phyloP scores from a whole-genome alignment of 2,329 filamentous ascomycete species.

The Neofusicoccum kwambonambiense region DNA sequence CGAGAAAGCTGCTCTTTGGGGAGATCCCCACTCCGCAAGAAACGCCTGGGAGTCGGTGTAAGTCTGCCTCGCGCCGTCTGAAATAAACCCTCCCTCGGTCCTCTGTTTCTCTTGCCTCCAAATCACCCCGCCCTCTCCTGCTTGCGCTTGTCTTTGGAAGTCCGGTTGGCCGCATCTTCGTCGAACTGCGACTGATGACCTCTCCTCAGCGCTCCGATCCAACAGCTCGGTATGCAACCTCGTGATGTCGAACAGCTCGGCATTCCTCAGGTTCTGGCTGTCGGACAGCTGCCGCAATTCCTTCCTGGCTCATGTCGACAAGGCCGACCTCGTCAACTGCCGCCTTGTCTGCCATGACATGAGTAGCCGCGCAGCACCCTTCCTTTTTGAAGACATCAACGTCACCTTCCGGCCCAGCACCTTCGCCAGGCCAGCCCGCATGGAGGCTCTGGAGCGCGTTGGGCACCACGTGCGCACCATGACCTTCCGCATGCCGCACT shows the following conservation, averaged over 20 bases:
- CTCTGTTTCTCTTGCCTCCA: constrained; percentile 14
- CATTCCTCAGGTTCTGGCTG: constrained; percentile 52
- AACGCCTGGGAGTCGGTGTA: constrained; percentile 22
- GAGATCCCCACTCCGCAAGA: constrained; percentile 49
- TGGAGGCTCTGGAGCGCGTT: constrained; percentile 73
- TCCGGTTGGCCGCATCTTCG: not conserved
- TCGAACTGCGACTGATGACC: constrained; percentile 24
- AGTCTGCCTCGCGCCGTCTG: constrained; percentile 10
- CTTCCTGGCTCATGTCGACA: constrained; percentile 42
- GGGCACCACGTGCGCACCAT: constrained; percentile 77
- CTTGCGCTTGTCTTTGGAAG: not conserved
- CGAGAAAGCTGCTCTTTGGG: constrained; percentile 46
- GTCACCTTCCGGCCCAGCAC: constrained; percentile 71
- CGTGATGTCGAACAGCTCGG: constrained; percentile 48
- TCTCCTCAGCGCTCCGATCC: constrained; percentile 40
- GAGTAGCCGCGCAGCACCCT: constrained; percentile 66
- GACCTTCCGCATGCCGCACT: constrained; percentile 75
- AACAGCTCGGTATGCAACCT: constrained; percentile 50
- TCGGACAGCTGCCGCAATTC: constrained; percentile 47
- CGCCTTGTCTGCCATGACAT: constrained; percentile 69
- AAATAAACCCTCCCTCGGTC: constrained; percentile 13
- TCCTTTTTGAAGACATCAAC: constrained; percentile 67
- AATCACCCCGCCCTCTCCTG: too few species aligned
- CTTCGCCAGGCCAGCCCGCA: constrained; percentile 70
- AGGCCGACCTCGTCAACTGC: constrained; percentile 48